These are phyloP conservation scores for Sechiopsis laciniata DNA, from an alignment of 306 rosid species.

Conservation along the genomic window DNA sequence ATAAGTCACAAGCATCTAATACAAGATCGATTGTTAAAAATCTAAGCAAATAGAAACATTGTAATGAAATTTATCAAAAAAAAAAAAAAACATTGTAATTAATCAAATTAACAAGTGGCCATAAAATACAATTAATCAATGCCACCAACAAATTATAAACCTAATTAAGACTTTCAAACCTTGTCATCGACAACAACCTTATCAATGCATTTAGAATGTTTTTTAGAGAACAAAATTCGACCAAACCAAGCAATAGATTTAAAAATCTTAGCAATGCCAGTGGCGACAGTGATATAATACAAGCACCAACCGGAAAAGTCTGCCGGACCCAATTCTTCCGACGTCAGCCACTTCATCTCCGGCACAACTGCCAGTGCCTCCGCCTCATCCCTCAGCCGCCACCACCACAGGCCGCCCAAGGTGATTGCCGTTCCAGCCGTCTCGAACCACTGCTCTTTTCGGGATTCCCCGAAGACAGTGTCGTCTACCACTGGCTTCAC, in stretches of 20 bases:
- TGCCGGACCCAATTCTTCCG: slow-evolving; percentile 37
- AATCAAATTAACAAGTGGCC: too few relatives aligned
- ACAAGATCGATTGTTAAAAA: too few relatives aligned
- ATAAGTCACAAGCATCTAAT: too few relatives aligned
- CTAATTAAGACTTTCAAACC: neutral
- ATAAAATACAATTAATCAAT: too few relatives aligned
- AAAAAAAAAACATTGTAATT: too few relatives aligned
- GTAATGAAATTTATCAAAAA: too few relatives aligned
- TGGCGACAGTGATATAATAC: slow-evolving; percentile 53
- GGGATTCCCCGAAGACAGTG: slow-evolving; percentile 38
- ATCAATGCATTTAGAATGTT: neutral
- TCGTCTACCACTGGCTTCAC: slow-evolving; percentile 85
- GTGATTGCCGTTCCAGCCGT: slow-evolving; percentile 41
- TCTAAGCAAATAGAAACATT: too few relatives aligned
- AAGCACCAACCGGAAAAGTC: slow-evolving; percentile 62
- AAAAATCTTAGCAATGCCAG: slow-evolving; percentile 56
- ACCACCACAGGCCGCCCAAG: slow-evolving; percentile 67
- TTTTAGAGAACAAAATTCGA: slow-evolving; percentile 28
- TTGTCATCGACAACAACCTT: neutral
- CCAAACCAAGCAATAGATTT: slow-evolving; percentile 45
- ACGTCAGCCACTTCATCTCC: slow-evolving; percentile 41
- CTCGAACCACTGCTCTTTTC: slow-evolving; percentile 49
- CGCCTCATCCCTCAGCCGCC: slow-evolving; percentile 65
- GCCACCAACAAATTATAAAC: too few relatives aligned
- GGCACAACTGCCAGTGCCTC: slow-evolving; percentile 54